Base-by-base conservation (phyloP, 1,284 basidiomycete species). In the Boletus sp. region DNA sequence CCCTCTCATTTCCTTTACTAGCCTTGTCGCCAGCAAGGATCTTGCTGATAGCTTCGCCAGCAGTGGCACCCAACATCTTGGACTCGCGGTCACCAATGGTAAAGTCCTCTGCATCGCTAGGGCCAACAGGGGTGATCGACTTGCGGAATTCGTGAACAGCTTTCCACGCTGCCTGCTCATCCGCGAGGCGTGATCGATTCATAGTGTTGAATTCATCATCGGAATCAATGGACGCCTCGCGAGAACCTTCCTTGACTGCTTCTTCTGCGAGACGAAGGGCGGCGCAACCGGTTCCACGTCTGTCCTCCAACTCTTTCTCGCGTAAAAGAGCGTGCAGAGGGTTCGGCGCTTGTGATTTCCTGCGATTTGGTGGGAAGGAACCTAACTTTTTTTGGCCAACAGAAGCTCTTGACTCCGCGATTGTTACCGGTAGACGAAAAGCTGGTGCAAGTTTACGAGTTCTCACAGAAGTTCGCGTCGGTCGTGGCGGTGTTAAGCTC, bases 251-350 rank as follows among this genome's bases (percentile, higher is more conserved):
- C 40, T 55, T 66, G 9, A 67, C 55, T 8, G 65, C 66, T 35
- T 59, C 64, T 54, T 80, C 75, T 6, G 80, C 80, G 9, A 66
- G 68, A 29, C 57, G 70, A 51, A 73, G 57, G 5, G 74, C 77
- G 4, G 71, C 66, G 13, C 47, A 62, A 29, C 72, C 72, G 20
- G 69, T 66, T 6, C 80, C 77, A n/a, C 58, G 63, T 49, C 70
- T 69, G 17, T 77, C 70, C 17, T 72, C 71, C 7, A 60, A 51
- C 22, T 63, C 64, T 57, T 80, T 81, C 59, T 83, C 80, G 49
- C 70, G 75, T 25, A 83, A 60, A 39, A 84, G 68, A 2, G 67
- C 69, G 35, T 72, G 73, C 25, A 87, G 67, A 5, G 84, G 83
- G 53, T 81, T 74, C 22, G 36, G 38, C 6, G 58, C 14, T 50